These are phyloP conservation scores for Flaveria ramosissima DNA, from an alignment of 129 eudicot genomes.

Conservation along the genomic window DNA sequence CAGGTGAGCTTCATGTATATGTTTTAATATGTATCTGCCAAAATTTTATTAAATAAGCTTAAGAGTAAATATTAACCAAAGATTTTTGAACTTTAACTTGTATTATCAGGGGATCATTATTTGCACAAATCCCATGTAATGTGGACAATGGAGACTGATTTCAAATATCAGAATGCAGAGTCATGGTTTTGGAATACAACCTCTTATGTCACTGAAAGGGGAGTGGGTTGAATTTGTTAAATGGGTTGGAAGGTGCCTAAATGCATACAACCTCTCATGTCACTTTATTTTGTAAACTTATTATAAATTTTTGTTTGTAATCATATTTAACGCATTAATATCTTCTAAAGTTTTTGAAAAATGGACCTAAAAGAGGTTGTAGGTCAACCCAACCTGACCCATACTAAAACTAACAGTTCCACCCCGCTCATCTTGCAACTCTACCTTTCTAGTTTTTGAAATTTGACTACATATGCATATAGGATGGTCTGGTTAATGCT, in stretches of 20 bases:
- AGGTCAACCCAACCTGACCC: no score
- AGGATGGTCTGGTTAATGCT: constrained; percentile 99
- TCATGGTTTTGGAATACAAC: constrained; percentile 72
- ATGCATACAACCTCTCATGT: background rate
- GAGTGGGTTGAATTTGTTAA: background rate
- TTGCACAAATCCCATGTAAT: constrained; percentile 78
- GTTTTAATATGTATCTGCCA: background rate
- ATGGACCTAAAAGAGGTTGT: background rate
- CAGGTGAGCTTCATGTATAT: constrained; percentile 50
- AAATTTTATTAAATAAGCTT: background rate
- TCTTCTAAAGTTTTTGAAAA: no score
- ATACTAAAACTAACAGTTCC: no score
- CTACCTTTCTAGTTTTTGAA: background rate
- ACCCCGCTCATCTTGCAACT: background rate
- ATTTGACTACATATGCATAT: constrained; percentile 9
- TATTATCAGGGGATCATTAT: constrained; percentile 73
- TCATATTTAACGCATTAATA: background rate
- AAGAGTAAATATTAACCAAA: constrained; percentile 6
- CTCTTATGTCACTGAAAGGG: background rate
- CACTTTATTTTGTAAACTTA: background rate
- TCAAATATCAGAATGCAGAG: constrained; percentile 78
- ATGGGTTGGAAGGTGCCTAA: background rate
- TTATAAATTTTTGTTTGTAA: background rate
- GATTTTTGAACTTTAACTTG: background rate
- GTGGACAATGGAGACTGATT: constrained; percentile 95